These are phyloP conservation scores for Aciculoconidium aculeatum DNA, from an alignment of 805 yeast genomes.

Conservation along the genomic window DNA sequence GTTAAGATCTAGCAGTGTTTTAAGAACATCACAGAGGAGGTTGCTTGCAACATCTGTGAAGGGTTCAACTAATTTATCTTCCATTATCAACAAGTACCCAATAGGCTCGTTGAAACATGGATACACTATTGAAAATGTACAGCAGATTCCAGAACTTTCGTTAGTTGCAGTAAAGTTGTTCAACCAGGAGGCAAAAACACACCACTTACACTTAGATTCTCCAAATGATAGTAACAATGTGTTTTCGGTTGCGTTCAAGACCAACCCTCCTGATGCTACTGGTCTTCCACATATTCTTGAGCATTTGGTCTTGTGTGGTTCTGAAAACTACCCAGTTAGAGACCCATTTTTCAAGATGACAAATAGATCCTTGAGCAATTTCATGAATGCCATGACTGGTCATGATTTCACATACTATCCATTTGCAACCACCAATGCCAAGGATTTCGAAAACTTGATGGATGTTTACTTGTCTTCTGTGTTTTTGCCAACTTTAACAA, in stretches of 20 bases:
- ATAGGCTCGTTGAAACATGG: constrained; percentile 62
- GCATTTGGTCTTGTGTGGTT: constrained; percentile 95
- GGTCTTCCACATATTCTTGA: constrained; percentile 96
- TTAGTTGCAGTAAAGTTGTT: constrained; percentile 68
- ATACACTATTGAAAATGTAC: constrained; percentile 56
- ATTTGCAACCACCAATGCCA: constrained; percentile 85
- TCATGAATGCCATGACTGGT: constrained; percentile 99
- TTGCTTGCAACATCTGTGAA: constrained; percentile 5
- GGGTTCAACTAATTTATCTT: background rate
- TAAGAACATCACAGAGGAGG: constrained; percentile 4
- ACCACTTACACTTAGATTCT: constrained; percentile 78
- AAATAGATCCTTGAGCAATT: constrained; percentile 87
- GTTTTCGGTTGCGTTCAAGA: constrained; percentile 83
- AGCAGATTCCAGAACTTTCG: constrained; percentile 75
- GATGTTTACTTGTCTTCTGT: constrained; percentile 86
- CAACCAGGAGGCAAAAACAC: constrained; percentile 67
- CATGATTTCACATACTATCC: constrained; percentile 95
- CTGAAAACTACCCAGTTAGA: constrained; percentile 83
- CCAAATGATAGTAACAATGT: constrained; percentile 81
- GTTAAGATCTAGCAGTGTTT: constrained; percentile 7
- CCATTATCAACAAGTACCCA: constrained; percentile 41
- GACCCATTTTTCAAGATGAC: constrained; percentile 98
- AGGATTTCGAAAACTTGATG: constrained; percentile 78
- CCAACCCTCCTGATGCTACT: constrained; percentile 90
- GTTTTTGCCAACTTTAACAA: constrained; percentile 69